Conservation (phyloP, 1,139 yeast genomes). For the Wickerhamomyces sp. region DNA sequence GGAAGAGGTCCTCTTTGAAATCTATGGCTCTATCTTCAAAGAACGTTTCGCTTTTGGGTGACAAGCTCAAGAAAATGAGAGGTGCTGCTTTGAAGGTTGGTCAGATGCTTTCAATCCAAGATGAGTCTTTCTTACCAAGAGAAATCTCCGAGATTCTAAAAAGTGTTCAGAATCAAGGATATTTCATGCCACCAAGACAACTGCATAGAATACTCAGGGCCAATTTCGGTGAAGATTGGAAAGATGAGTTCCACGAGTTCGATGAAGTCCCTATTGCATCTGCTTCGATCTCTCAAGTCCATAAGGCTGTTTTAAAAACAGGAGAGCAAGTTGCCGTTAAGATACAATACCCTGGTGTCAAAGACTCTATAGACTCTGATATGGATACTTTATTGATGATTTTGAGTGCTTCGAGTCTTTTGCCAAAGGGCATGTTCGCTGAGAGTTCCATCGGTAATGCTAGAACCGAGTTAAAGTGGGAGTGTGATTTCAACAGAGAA, state of each 20-base stretch:
- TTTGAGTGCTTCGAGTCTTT: slow-evolving; percentile 76
- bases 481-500: slow-evolving; percentile 91
- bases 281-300: slow-evolving; percentile 97
- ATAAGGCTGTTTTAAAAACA: slow-evolving; percentile 61
- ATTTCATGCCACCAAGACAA: slow-evolving; percentile 94
- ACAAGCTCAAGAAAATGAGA: slow-evolving; percentile 86
- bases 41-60: slow-evolving; percentile 84
- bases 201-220: slow-evolving; percentile 66
- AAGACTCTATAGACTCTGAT: slow-evolving; percentile 88
- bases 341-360: slow-evolving; percentile 98
- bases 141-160: slow-evolving; percentile 79
- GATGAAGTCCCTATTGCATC: slow-evolving; percentile 94
- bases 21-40: slow-evolving; percentile 70
- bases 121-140: slow-evolving; percentile 72
- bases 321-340: slow-evolving; percentile 85
- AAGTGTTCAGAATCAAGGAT: slow-evolving; percentile 89
- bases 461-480: slow-evolving; percentile 92
- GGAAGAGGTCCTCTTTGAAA: slow-evolving; percentile 46
- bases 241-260: slow-evolving; percentile 63
- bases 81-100: slow-evolving; percentile 98
- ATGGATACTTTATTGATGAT: slow-evolving; percentile 77
- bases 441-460: slow-evolving; percentile 94
- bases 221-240: slow-evolving; percentile 81
- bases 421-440: slow-evolving; percentile 88
- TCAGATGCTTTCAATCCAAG: slow-evolving; percentile 93